Percentiles rank a stretch among this genome's conserved stretches.
phyloP scores from a whole-genome alignment of 805 yeast genomes.

The Vanderwaltozyma yarrowii region DNA sequence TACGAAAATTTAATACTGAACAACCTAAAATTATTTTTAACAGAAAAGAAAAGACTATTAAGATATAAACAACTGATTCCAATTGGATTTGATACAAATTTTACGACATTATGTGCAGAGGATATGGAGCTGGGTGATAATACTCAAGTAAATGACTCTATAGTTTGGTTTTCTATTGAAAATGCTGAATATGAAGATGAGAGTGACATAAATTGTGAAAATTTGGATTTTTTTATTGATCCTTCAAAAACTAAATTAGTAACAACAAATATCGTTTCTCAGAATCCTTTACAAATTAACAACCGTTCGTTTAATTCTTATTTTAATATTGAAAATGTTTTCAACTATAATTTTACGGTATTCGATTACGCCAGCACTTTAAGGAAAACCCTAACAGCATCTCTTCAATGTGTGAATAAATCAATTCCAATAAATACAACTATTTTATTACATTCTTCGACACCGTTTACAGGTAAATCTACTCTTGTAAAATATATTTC shows the following conservation, averaged over 20 bases:
- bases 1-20: slow-evolving; percentile 34
- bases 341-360: slow-evolving; percentile 26
- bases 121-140: slow-evolving; percentile 1
- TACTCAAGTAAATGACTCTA: slow-evolving; percentile 41
- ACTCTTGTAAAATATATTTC: slow-evolving; percentile 49
- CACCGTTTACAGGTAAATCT: slow-evolving; percentile 72
- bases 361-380: slow-evolving; percentile 45
- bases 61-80: slow-evolving; percentile 63
- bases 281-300: slow-evolving; percentile 27
- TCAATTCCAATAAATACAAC: slow-evolving; percentile 38
- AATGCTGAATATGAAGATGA: slow-evolving; percentile 28
- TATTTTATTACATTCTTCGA: slow-evolving; percentile 54
- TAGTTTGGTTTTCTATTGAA: slow-evolving; percentile 80
- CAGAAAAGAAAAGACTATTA: slow-evolving; percentile 46
- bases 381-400: slow-evolving; percentile 44
- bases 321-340: slow-evolving; percentile 34
- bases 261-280: slow-evolving; percentile 48
- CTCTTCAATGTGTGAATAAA: slow-evolving; percentile 26
- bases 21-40: slow-evolving; percentile 54
- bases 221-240: slow-evolving; percentile 34
- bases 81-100: slow-evolving; percentile 50
- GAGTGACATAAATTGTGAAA: slow-evolving; percentile 3
- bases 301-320: slow-evolving; percentile 37
- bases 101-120: slow-evolving; percentile 10
- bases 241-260: slow-evolving; percentile 58